Base-by-base conservation (phyloP, 2,329 filamentous ascomycete species). In the Ambrosiella beaveri region DNA sequence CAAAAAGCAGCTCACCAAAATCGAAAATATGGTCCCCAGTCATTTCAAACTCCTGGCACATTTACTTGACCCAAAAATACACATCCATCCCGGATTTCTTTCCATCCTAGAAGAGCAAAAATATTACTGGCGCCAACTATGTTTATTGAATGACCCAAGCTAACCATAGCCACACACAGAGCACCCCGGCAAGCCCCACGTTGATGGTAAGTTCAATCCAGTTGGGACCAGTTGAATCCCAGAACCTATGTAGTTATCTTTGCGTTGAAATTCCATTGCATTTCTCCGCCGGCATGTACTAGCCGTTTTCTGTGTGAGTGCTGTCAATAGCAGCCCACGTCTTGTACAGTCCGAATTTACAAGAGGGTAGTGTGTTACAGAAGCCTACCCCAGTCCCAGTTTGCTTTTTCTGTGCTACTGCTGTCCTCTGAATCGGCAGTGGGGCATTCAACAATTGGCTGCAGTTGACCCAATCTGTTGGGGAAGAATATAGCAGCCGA, bases 101-200 rank as follows among this genome's bases (percentile, higher is more conserved):
- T 47, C 13, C 9, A 9, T 53, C 17, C 51, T n/a, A 53, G 39
- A 53, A 53, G 27, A 37, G 51, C 19, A 53, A 53, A 53, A 53
- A 53, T 53, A 53, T 38, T 8, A 38, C 17, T 38, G 12, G 27
- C 36, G 17, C 8, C 39, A 11, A 45, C 44, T 59, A 53, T 59
- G 51, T 56, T 51, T 41, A 52, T 45, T 44, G 44, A 44, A 54
- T 54, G 35, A 56, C 58, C 62, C 58, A 63, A 64, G 65, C 68
- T 72, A 67, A 73, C 69, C 40, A 63, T 66, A 64, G 45, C 60
- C 63, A 59, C 62, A 59, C 61, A 63, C 68, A 84, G 81, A 85
- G 72, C 82, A 86, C 68, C 81, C 82, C 62, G 78, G 77, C 71
- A 82, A 84, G 71, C 82, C 82, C 70, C 82, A 85, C 72, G 68